Conservation (phyloP, 2,329 filamentous ascomycete species). For the Atkinsonella texensis region DNA sequence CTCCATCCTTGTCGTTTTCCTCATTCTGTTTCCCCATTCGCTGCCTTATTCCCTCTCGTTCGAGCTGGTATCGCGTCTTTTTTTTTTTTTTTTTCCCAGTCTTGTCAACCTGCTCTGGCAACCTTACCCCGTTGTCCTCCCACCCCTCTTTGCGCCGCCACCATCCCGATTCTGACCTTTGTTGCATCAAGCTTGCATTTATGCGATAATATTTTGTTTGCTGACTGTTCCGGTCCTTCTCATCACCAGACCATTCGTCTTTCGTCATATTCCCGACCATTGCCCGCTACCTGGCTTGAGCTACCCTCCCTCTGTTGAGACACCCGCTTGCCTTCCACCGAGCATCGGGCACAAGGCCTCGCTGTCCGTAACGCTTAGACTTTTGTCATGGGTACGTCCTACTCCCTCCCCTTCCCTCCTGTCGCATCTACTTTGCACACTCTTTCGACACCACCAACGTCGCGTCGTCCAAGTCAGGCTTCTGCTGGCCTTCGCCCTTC, state of each 20-base stretch:
- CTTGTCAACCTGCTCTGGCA: conserved; percentile 8
- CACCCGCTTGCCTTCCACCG: conserved; percentile 12
- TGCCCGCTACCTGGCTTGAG: conserved; percentile 12
- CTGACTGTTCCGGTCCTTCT: conserved; percentile 19
- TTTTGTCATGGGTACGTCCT: conserved; percentile 13
- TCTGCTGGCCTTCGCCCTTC: background rate
- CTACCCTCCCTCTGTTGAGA: conserved; percentile 16
- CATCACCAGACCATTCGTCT: conserved; percentile 10
- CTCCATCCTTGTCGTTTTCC: conserved; percentile 7
- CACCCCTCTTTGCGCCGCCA: conserved; percentile 11
- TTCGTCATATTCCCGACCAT: conserved; percentile 13
- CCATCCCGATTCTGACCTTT: conserved; percentile 14
- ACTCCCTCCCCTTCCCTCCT: conserved; percentile 6
- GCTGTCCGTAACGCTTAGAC: conserved; percentile 11
- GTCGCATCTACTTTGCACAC: conserved; percentile 3
- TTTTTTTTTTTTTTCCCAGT: conserved; percentile 9
- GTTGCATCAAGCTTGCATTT: conserved; percentile 20
- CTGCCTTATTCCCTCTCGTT: conserved; percentile 8
- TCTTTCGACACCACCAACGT: conserved; percentile 1
- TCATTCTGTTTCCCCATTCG: conserved; percentile 10
- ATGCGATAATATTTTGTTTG: conserved; percentile 20
- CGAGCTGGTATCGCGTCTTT: conserved; percentile 11
- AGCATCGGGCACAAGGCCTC: conserved; percentile 11
- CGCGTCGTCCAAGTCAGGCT: background rate
- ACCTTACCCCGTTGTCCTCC: conserved; percentile 11